Base-by-base conservation (phyloP, 176 grass and related monocot genomes). In the Canna indica region DNA sequence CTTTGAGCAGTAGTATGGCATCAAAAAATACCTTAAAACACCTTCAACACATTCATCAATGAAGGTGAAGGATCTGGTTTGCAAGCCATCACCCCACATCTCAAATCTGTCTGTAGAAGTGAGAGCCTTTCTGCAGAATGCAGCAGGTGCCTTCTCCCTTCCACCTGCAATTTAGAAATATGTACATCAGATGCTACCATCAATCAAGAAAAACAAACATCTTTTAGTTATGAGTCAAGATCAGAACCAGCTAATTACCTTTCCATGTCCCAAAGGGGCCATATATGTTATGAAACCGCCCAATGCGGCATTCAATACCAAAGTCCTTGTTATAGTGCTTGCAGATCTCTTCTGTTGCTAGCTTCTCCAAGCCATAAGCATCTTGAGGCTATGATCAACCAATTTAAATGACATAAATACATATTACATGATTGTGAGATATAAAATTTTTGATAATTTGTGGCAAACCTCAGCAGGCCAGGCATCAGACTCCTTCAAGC, bases 21-120 rank as follows among this genome's bases (percentile, higher is more conserved):
- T 60, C 6, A 30, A 14, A 14, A 29, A 13, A 2, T 68, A 68
- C 66, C 66, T 68, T 33, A 68, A 45, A 27, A 68, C 66, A 68
- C 66, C 66, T 45, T 68, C 66, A 20, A 68, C 66, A 0, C 66
- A 68, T 68, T 68, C 66, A 27, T 68, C 66, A 17, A 68, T 68
- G 41, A 68, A 68, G 24, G 66, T 68, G 66, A 68, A 68, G 35
- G 66, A 68, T 45, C 66, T 36, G n/a, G 66, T 68, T 45, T 68
- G 66, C 66, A 44, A 27, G 26, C 66, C 66, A 68, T 68, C 66
- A 68, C 66, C 66, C 66, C 66, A 68, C 66, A 68, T 68, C 66
- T 68, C 66, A 46, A 68, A 68, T 17, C 41, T 68, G 28, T 68
- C 66, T 29, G 36, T 17, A 6, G 38, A 68, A 26, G 66, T 68